These are phyloP conservation scores for Aureobasidium sp. DNA, from an alignment of 2,329 filamentous ascomycete genomes.

Conservation along the genomic window DNA sequence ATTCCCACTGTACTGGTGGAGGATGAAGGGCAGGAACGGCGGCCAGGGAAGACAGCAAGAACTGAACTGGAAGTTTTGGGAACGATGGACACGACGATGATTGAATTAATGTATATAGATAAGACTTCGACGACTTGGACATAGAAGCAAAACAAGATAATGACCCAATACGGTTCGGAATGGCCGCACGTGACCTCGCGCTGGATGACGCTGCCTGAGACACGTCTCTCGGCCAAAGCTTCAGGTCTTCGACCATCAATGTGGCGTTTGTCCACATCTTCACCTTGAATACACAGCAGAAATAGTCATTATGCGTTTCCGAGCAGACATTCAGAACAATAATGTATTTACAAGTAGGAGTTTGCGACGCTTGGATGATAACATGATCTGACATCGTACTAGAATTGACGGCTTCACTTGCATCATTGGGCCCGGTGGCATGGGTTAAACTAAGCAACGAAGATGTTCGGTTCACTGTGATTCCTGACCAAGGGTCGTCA, in stretches of 20 bases:
- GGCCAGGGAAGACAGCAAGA: conserved; percentile 27
- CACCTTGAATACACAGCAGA: not conserved
- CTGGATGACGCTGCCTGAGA: conserved; percentile 4
- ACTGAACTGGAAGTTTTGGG: conserved; percentile 35
- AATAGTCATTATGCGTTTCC: conserved; percentile 42
- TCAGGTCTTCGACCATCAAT: not conserved
- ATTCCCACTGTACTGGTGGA: conserved; percentile 82
- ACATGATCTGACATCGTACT: conserved; percentile 13
- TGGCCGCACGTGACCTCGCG: not conserved
- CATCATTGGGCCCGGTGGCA: conserved; percentile 69
- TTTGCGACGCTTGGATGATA: conserved; percentile 12
- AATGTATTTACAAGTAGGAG: conserved; percentile 47
- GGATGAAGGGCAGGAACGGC: conserved; percentile 56
- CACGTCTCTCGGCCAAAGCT: not conserved
- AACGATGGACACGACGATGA: conserved; percentile 27
- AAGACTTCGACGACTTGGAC: not conserved
- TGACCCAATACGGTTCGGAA: not conserved
- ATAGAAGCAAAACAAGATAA: not conserved
- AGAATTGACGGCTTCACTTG: conserved; percentile 58
- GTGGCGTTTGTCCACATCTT: not conserved
- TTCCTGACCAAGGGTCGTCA: conserved; percentile 89
- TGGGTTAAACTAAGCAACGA: conserved; percentile 88
- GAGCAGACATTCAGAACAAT: conserved; percentile 46
- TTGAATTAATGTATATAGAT: conserved; percentile 16
- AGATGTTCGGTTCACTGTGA: conserved; percentile 86